Base-by-base conservation (phyloP, 2,329 filamentous ascomycete species). In the Neopestalotiopsis clavispora region DNA sequence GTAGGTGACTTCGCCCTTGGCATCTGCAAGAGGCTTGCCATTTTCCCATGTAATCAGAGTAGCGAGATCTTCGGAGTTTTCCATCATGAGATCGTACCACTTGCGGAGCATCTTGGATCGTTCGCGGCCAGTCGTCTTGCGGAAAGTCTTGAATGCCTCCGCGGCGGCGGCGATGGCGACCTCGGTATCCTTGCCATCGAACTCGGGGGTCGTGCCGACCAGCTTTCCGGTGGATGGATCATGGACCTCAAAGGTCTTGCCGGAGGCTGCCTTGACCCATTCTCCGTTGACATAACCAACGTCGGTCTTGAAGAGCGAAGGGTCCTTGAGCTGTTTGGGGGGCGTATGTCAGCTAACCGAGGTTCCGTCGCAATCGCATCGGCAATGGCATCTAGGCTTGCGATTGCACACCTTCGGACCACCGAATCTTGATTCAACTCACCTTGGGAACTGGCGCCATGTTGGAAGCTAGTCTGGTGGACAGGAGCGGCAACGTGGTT, bases 31-130 rank as follows among this genome's bases (percentile, higher is more conserved):
- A 1, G 94, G 93, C 84, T 97, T 97, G 72, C 94, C 94, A 73
- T 97, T 97, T 84, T 97, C 94, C 90, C 92, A 93, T 52, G 94
- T 96, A 76, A 97, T 94, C 71, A 97, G 85, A 70, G 86, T 93
- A 7, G 93, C 92, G 40, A 97, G 84, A 77, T 97, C 94, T 38
- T 95, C 93, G 61, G 88, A 85, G 75, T 97, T 94, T 70, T 92
- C 92, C 40, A 91, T 80, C 85, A 96, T 90, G 72, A 95, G 84
- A 73, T 95, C 90, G 80, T 94, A 94, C 94, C 93, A 97, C 78
- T 89, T 91, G 67, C 92, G 87, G 72, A 97, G 84, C 76, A 95
- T 83, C 79, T 89, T 90, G 65, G 92, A 86, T 69, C 93, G 89
- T 82, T 95, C 88, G 68, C 94, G 91, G 69, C 91, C 92, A 0